Base-by-base conservation (phyloP, 257 asterid genomes). In the Nicotiana attenuata region DNA sequence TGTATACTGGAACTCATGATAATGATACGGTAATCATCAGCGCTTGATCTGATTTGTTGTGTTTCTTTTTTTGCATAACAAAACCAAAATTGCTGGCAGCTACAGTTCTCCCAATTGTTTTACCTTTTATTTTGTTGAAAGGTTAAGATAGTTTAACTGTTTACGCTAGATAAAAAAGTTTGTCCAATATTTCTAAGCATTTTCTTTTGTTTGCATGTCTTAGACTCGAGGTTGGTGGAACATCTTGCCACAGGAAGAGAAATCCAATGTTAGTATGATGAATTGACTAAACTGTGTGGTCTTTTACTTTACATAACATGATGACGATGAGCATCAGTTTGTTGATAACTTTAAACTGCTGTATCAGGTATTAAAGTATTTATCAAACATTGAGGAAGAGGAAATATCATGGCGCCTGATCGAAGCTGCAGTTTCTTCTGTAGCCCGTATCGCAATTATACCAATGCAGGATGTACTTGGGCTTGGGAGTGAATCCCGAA, bases 151-250 rank as follows among this genome's bases (percentile, higher is more conserved):
- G 13, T 41, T 38, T 8, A 15, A 52, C 57, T 52, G 57, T 52
- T 52, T 52, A 52, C 5, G 19, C 57, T 3, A 14, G 17, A 52
- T 0, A 15, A 52, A 52, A 14, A 14, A 52, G 5, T 13, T 52
- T 2, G 8, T 75, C 80, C 80, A 75, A 50, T n/a, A 24, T 75
- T 75, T 75, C 63, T 75, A 75, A 75, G 80, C 15, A 50, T 75
- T 50, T 75, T 50, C 80, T 67, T 52, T 31, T 81, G 71, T 76
- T 83, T 73, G 47, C 64, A 15, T 78, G 24, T 83, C 60, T 45
- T 89, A 96, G 99, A 94, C 93, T 81, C 89, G 76, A 82, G 99
- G 99, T 61, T 96, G 99, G 99, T 96, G 99, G 99, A 86, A 88
- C 53, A 87, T 29, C 29, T 89, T 96, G 91, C 97, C 94, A 16